Conservation (phyloP, 768 basidiomycete species). For the Gloeopeniophorella convolvens region DNA sequence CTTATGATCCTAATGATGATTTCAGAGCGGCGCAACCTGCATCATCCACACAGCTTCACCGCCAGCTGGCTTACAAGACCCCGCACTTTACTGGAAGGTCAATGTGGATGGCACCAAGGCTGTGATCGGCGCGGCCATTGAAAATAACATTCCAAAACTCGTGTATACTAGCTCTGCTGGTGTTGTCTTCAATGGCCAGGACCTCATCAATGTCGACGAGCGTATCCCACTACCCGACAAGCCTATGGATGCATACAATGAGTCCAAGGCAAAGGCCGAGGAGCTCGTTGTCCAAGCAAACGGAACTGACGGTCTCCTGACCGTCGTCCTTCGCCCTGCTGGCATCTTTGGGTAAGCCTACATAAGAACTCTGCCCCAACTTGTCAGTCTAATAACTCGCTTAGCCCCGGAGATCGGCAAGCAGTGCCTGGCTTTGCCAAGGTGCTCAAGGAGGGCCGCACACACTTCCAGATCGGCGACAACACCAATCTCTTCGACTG, state of each 20-base stretch:
- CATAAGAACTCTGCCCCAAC: background rate
- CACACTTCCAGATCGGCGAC: conserved; percentile 88
- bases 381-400: background rate
- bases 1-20: background rate
- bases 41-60: conserved; percentile 96
- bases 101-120: conserved; percentile 89
- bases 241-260: conserved; percentile 87
- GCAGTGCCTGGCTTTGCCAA: conserved; percentile 71
- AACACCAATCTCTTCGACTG: conserved; percentile 93
- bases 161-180: conserved; percentile 95
- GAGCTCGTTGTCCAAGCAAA: conserved; percentile 79
- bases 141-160: conserved; percentile 70
- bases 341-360: conserved; percentile 86
- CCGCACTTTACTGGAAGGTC: conserved; percentile 80
- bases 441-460: conserved; percentile 75
- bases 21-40: conserved; percentile 73
- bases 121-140: conserved; percentile 74
- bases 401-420: conserved; percentile 88
- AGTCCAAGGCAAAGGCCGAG: conserved; percentile 89
- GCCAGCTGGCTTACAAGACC: conserved; percentile 57
- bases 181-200: conserved; percentile 77
- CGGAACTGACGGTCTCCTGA: conserved; percentile 74
- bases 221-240: conserved; percentile 66
- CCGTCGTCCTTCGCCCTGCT: conserved; percentile 85
- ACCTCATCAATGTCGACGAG: conserved; percentile 85